Base-by-base conservation (phyloP, 495 filamentous ascomycete species). In the Hapsidospora chrysogenum region DNA sequence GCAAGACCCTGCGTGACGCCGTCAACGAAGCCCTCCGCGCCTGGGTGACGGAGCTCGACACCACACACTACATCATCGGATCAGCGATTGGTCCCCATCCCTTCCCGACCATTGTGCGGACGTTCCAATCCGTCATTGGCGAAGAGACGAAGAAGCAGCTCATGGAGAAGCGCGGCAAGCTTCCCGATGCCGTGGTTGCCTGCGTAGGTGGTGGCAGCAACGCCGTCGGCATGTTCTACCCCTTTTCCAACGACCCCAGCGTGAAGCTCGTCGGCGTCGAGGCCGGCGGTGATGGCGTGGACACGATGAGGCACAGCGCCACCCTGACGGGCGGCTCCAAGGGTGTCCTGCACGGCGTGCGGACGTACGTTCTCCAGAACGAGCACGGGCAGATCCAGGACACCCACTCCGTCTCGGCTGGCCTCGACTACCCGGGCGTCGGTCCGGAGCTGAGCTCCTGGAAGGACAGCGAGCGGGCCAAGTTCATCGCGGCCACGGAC, bases 31-130 rank as follows among this genome's bases (percentile, higher is more conserved):
- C 86, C 2, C 58, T 95, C 42, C 73, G 86, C 20, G 74, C 78
- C 40, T 95, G 86, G 84, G 82, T 94, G 7, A 77, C 81, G 28
- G 61, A 80, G 36, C 74, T 94, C 3, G 69, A 74, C 36, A 84
- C 80, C n/a, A 93, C 86, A 1, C 86, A 94, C 56, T 95, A 94
- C 66, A 85, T 93, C 55, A 89, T 94, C 44, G 86, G 86, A 17
- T 89, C 82, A 9, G 86, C 86, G 20, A 94, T 95, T 46, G 86
- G 86, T 0, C 86, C 86, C 9, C 86, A 95, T 43, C 86, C 86
- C 3, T 94, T 92, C 73, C 86, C 86, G 1, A 93, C 84, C 35
- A 94, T 95, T 40, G 86, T 95, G 8, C 76, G 86, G 29, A 93
- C 85, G 0, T 93, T 95, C 72, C 86, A 95, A 59, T 83, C 74